Base-by-base conservation (phyloP, 305 asterid genomes). In the Solanum aculeatissimum region DNA sequence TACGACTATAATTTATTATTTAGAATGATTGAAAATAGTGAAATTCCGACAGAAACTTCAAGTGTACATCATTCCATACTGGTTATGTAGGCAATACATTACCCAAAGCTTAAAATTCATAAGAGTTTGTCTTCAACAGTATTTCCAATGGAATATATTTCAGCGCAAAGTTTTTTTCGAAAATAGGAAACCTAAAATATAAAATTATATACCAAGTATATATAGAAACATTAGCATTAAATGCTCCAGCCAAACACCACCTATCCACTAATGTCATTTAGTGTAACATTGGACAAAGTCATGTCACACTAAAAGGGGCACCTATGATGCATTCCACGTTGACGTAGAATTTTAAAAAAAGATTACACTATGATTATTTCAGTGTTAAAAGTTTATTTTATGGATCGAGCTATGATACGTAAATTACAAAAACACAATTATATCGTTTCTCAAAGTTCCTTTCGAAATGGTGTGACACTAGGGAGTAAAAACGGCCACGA, bases 191-290 rank as follows among this genome's bases (percentile, higher is more conserved):
- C 11, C 6, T 13, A 49, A 75, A 47, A 74, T 72, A 72, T 43
- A 12, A 40, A 40, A 25, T 38, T 65, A 65, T 21, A 43, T 13
- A 71, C 10, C n/a, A 45, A 43, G 7, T 18, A 49, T 75, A 25
- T 57, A 16, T 45, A 18, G 19, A 51, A 77, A 51, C 42, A 51
- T 53, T 51, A 29, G 82, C 82, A 77, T 77, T 77, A 53, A 77
- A 77, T 77, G 88, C 82, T 57, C 86, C 60, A 79, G 58, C 91
- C 83, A 86, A 87, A 84, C 88, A 82, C 86, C 82, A 75, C 83
- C 86, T 51, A 54, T 63, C 79, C 83, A 89, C 68, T 86, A 79
- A 84, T 86, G 85, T 82, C 87, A 84, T 88, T 86, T 86, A 53
- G 82, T 85, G 83, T 82, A 15, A 32, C 70, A 72, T 75, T 88